Evolutionary conservation across 352 stramenopile genomes (phyloP), one percentile per base, ranked within the genome.

Genomic region (Ophiocytium majus): DNA sequence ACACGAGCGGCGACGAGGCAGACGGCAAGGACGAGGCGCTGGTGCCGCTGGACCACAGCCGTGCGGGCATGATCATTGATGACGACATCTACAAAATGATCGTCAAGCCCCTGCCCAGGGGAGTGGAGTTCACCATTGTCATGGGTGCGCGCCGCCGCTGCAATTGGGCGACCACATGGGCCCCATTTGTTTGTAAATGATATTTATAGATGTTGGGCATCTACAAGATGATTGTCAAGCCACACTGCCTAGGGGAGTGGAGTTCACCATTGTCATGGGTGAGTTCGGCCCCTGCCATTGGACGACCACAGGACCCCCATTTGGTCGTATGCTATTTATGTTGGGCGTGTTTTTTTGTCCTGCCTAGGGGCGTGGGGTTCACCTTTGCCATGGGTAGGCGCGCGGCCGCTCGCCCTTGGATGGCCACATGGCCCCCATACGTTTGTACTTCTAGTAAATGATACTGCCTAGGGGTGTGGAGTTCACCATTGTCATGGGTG

Each of bases 1-100:
- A 92, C 71, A 75, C 19, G 33, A 87, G 90, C 50, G 86, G 85
- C 5, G 89, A 92, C 63, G 90, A 91, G 78, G 85, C 91, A 33
- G 90, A 92, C 37, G 87, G 91, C 31, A 91, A 85, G 85, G 90
- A 92, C 66, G 89, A 89, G 36, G 34, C 79, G 31, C 82, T 81
- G 5, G 28, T 81, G 35, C 76, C 76, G 14, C 5, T 81, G 76
- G 76, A 81, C 50, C 75, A 19, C 32, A 1, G 75, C 5, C 37
- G 28, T 17, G 76, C 76, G n/a, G 76, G 76, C 10, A 5, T 76
- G 50, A 81, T 81, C 23, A 49, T 81, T 49, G 76, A 81, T 23
- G 76, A 81, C 75, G 76, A 81, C 32, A 81, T 81, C 5, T 23
- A 37, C 66, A 78, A 78, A 14, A 57, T 57, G 43, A 57, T 57